These are phyloP conservation scores for Cerioporus squamosus DNA, from an alignment of 1,284 basidiomycete species.

Conservation along the genomic window DNA sequence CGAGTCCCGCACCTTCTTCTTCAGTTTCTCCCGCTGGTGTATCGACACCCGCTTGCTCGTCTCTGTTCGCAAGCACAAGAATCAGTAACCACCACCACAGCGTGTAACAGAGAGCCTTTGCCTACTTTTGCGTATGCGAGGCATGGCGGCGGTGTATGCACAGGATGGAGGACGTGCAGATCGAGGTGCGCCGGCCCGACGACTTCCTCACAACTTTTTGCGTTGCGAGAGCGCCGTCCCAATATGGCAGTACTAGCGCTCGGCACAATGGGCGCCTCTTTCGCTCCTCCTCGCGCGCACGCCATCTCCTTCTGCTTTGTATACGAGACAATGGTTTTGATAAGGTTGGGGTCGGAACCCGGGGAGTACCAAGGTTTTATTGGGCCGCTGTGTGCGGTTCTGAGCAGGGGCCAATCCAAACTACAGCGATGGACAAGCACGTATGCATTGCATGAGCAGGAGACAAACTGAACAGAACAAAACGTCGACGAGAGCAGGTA, in stretches of 20 bases:
- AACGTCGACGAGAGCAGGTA: not conserved
- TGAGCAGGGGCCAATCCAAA: too few relatives aligned
- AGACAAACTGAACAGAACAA: not conserved
- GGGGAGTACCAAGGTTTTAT: too few relatives aligned
- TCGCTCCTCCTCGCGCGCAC: not conserved
- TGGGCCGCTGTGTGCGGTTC: too few relatives aligned
- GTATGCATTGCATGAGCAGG: not conserved
- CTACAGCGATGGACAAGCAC: not conserved
- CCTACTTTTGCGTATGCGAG: constrained; percentile 70
- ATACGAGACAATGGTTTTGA: too few relatives aligned
- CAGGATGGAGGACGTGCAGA: not conserved
- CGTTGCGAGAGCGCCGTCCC: not conserved
- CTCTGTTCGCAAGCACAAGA: constrained; percentile 52
- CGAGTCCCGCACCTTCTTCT: constrained; percentile 81
- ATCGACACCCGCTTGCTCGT: constrained; percentile 83
- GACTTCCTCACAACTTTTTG: not conserved
- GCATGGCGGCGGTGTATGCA: not conserved
- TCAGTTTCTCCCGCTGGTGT: constrained; percentile 79
- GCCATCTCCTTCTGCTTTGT: too few relatives aligned
- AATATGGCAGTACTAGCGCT: not conserved
- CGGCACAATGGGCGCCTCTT: not conserved
- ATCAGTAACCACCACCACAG: not conserved
- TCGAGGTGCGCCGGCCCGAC: not conserved
- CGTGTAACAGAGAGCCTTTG: not conserved
- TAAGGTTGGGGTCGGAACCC: too few relatives aligned